These are phyloP conservation scores for Ceratobasidium sp. DNA, from an alignment of 1,284 basidiomycete species.

Conservation along the genomic window DNA sequence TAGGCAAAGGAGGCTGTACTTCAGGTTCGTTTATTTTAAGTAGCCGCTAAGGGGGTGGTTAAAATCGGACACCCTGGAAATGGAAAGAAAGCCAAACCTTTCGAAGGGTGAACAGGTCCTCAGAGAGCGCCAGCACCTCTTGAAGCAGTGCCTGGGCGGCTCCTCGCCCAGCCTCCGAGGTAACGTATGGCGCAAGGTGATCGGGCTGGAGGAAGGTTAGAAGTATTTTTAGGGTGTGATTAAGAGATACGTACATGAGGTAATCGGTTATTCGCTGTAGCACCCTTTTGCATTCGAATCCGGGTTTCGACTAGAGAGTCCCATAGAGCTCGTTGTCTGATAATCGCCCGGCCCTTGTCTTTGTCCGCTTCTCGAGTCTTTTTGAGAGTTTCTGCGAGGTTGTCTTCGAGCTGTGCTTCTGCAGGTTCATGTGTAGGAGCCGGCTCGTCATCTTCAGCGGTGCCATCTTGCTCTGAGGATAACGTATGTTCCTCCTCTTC, in stretches of 20 bases:
- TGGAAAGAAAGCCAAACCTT: conserved; percentile 60
- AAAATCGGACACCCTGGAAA: not conserved
- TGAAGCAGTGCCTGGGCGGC: conserved; percentile 65
- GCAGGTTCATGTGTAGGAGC: conserved; percentile 61
- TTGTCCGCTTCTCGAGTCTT: conserved; percentile 72
- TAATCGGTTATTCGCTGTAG: conserved; percentile 73
- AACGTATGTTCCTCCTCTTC: conserved; percentile 58
- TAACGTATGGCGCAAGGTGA: conserved; percentile 53
- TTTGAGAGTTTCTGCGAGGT: conserved; percentile 68
- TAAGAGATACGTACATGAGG: conserved; percentile 55
- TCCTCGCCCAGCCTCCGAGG: conserved; percentile 51
- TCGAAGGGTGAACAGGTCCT: conserved; percentile 77
- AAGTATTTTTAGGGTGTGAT: not conserved
- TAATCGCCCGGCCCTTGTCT: conserved; percentile 82
- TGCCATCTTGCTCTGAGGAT: conserved; percentile 55
- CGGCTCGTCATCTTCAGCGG: conserved; percentile 62
- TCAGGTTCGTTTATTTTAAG: conserved; percentile 65
- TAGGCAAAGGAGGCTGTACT: conserved; percentile 70
- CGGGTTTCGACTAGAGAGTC: conserved; percentile 87
- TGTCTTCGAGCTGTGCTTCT: conserved; percentile 56
- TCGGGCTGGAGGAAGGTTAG: conserved; percentile 56
- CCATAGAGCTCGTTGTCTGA: conserved; percentile 76
- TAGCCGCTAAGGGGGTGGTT: conserved; percentile 53
- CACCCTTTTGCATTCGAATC: conserved; percentile 89
- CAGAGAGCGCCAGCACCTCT: conserved; percentile 70